Percentiles rank a stretch among this genome's conserved stretches.
Evolutionary conservation across 2,329 filamentous ascomycete species (phyloP).

Genomic region (Alternaria postmessia): DNA sequence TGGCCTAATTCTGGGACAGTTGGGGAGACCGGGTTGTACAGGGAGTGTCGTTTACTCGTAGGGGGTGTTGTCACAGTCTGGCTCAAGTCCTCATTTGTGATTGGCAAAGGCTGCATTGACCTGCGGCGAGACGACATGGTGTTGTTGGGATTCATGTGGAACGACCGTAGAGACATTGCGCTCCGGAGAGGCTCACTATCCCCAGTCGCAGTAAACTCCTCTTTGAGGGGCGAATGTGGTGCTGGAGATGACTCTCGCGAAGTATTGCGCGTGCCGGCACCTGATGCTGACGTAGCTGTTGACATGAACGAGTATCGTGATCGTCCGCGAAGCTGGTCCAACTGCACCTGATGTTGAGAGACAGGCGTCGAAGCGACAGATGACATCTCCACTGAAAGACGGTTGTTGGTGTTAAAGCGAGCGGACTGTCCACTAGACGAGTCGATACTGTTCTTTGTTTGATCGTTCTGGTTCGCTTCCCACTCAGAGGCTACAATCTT

Average conservation of each 20-base stretch:
- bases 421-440: constrained; percentile 41
- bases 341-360: constrained; percentile 47
- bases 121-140: constrained; percentile 42
- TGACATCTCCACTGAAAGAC: constrained; percentile 46
- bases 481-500: constrained; percentile 42
- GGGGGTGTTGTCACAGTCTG: constrained; percentile 25
- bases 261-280: constrained; percentile 42
- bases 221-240: constrained; percentile 44
- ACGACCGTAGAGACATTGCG: constrained; percentile 48
- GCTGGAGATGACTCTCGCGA: constrained; percentile 49
- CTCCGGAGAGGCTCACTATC: constrained; percentile 43
- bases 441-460: constrained; percentile 40
- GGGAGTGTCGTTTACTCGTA: constrained; percentile 41
- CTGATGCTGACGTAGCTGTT: constrained; percentile 45
- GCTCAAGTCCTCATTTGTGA: constrained; percentile 45
- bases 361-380: constrained; percentile 46
- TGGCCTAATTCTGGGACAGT: constrained; percentile 23
- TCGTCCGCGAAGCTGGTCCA: constrained; percentile 49
- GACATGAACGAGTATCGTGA: constrained; percentile 51
- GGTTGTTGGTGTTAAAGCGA: constrained; percentile 34
- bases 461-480: constrained; percentile 39
- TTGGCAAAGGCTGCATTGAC: constrained; percentile 50
- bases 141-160: constrained; percentile 49
- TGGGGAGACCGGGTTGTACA: constrained; percentile 40
- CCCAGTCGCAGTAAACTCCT: constrained; percentile 29